Conservation (phyloP, 345 rosid species). For the Lagerstroemia speciosa region DNA sequence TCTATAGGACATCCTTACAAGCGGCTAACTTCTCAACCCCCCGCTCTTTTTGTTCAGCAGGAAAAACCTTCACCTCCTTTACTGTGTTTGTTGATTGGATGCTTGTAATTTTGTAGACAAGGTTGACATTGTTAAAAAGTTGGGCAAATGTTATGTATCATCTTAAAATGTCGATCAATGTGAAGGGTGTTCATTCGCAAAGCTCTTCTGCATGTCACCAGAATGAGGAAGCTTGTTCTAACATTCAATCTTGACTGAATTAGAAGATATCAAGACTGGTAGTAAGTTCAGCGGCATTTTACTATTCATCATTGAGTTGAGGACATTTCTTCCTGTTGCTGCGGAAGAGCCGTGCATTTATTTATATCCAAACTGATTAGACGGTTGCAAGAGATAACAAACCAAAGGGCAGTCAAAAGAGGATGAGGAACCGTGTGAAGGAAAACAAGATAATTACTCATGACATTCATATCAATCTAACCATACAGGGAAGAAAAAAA, state of each 20-base stretch:
- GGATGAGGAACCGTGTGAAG: neutral
- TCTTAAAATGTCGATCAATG: neutral
- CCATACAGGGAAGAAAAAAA: neutral
- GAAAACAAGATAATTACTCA: neutral
- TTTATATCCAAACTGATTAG: no score
- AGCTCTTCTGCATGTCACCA: neutral
- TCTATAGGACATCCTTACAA: neutral
- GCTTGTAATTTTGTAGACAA: slow-evolving; percentile 6
- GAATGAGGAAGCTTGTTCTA: no score
- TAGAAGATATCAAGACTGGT: no score
- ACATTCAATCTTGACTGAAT: no score
- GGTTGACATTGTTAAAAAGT: neutral
- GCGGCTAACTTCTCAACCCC: neutral
- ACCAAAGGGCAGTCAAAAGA: neutral
- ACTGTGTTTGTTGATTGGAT: slow-evolving; percentile 5
- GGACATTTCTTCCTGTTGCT: no score
- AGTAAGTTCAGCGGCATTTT: no score
- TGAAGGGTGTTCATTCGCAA: neutral
- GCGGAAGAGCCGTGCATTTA: no score
- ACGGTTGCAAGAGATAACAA: no score
- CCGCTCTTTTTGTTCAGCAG: no score
- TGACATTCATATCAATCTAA: no score
- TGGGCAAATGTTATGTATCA: neutral
- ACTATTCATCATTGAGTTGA: no score
- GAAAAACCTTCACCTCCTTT: no score